A percentile compares a stretch with the other conserved stretches of the same genome.
Conservation (phyloP, 257 asterid species). For the Solanum chaucha region DNA sequence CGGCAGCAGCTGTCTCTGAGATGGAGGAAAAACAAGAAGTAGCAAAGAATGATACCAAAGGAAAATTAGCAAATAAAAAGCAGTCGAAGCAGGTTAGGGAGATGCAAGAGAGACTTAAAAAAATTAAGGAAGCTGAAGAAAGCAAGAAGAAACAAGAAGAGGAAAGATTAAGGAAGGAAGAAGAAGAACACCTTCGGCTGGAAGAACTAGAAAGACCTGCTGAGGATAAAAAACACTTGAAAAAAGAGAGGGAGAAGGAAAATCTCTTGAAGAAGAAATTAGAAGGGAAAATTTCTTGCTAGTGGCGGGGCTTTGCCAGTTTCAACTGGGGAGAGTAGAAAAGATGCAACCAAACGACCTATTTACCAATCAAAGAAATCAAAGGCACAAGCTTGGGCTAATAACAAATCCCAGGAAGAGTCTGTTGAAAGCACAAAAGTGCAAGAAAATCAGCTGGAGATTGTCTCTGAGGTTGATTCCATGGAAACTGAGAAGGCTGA, state of each 20-base stretch:
- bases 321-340: constrained; percentile 38
- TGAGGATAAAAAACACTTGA: constrained; percentile 78
- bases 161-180: constrained; percentile 78
- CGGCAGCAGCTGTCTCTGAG: constrained; percentile 10
- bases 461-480: constrained; percentile 22
- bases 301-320: constrained; percentile 44
- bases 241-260: constrained; percentile 84
- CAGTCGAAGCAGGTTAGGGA: constrained; percentile 71
- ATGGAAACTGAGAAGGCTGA: constrained; percentile 22
- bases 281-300: constrained; percentile 75
- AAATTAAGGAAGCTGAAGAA: constrained; percentile 67
- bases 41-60: constrained; percentile 29
- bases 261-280: constrained; percentile 65
- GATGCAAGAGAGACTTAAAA: constrained; percentile 88
- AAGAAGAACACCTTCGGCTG: constrained; percentile 60
- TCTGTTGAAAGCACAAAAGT: constrained; percentile 30
- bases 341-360: constrained; percentile 54
- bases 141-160: constrained; percentile 70
- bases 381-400: constrained; percentile 51
- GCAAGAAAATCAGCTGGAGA: constrained; percentile 31
- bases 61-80: constrained; percentile 47
- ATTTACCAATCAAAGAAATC: constrained; percentile 67
- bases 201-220: constrained; percentile 69
- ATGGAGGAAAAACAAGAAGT: constrained; percentile 63
- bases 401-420: constrained; percentile 42